Base-by-base conservation (phyloP, 768 basidiomycete genomes). In the Boletus rex-veris region DNA sequence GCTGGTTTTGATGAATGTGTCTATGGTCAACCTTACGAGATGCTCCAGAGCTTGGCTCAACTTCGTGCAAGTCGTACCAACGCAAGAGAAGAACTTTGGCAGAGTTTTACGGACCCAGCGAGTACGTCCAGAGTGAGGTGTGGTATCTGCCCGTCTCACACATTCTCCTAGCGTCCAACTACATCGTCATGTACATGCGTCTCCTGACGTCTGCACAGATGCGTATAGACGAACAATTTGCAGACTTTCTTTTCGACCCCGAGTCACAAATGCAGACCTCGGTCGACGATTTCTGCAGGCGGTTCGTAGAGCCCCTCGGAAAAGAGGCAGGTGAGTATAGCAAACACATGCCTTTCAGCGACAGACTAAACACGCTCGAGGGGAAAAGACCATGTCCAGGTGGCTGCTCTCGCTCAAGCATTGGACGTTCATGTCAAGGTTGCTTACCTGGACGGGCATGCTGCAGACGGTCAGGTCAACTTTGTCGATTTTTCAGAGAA, bases 131-230 rank as follows among this genome's bases (percentile, higher is more conserved):
- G 35, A 7, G 31, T 50, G 33, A 37, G 8, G 37, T 18, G 10
- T 39, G 19, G 7, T n/a, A 16, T 39, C 26, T 41, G 7, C 35
- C 33, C 21, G 12, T 26, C 58, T 62, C 30, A 61, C 41, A 35
- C 12, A 3, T 26, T 35, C 1, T 48, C 16, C 31, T 37, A 86
- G 85, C 74, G 9, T 87, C 85, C 7, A 87, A 89, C 67, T 81
- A 83, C 21, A 82, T 92, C 64, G 86, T 91, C 19, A 80, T 86
- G 57, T 92, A 85, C 67, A 77, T 98, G 59, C 82, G 95, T 42
- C 76, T 95, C 52, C 71, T 94, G 18, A 89, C 95, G 6, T 89
- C 91, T 0, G 86, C 92, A 3, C 83, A 91, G 69, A 88, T 96
- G 54, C 85, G 86, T 19, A 65, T 59, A 73, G 80, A 8, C 77